phyloP scores from a whole-genome alignment of 257 asterid genomes.

The Lycium ferocissimum region DNA sequence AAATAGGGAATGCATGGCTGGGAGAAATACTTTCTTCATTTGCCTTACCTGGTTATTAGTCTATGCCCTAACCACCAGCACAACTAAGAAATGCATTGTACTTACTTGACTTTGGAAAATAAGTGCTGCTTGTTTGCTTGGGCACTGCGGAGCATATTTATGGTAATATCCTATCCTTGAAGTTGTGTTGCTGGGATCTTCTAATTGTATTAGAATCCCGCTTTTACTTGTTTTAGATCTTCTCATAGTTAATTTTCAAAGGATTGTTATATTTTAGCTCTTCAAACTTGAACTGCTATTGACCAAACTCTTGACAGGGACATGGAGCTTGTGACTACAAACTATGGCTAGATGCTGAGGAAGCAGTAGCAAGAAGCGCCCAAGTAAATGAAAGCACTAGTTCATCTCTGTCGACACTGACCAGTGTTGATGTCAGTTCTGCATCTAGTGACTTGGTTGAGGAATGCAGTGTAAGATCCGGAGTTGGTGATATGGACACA shows the following conservation, averaged over 20 bases:
- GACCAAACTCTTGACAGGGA: conserved; percentile 44
- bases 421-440: conserved; percentile 15
- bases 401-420: conserved; percentile 27
- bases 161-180: conserved; percentile 6
- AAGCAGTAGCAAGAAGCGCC: conserved; percentile 14
- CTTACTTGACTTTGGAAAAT: neutral
- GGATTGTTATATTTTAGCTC: neutral
- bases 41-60: neutral
- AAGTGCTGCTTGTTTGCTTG: neutral
- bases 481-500: conserved; percentile 27
- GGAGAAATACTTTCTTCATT: neutral
- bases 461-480: conserved; percentile 33
- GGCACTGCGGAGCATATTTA: neutral
- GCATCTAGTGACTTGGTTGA: conserved; percentile 24
- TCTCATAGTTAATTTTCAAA: conserved; percentile 9
- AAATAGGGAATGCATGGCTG: neutral
- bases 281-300: neutral
- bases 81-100: neutral
- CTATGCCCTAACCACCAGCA: neutral
- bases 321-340: conserved; percentile 64
- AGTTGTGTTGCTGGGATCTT: neutral
- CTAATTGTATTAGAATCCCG: neutral
- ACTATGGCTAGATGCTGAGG: conserved; percentile 53
- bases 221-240: neutral
- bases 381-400: conserved; percentile 29